Conservation (phyloP, 1,284 basidiomycete genomes). For the Apiotrichum mycotoxinovorans region DNA sequence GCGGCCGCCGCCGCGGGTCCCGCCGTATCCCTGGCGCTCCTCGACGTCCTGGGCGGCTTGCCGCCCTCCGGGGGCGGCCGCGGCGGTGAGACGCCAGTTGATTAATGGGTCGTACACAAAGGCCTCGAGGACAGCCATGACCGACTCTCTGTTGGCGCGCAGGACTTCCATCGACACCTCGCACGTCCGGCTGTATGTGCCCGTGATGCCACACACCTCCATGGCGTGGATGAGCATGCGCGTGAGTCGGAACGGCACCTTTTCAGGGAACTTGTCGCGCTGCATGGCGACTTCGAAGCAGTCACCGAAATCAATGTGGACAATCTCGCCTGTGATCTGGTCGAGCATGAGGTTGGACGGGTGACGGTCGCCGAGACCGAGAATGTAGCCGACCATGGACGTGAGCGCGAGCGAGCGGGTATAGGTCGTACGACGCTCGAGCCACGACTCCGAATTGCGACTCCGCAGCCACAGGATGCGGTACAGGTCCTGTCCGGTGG, state of each 20-base stretch:
- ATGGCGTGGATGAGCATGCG: conserved; percentile 99
- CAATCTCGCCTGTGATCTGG: conserved; percentile 87
- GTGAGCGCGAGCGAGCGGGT: conserved; percentile 92
- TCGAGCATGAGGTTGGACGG: conserved; percentile 94
- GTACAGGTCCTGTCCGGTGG: conserved; percentile 98
- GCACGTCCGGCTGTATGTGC: conserved; percentile 92
- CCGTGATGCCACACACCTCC: conserved; percentile 98
- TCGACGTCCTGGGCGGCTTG: conserved; percentile 20
- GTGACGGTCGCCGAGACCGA: conserved; percentile 97
- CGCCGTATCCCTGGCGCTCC: conserved; percentile 17
- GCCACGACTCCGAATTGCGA: conserved; percentile 92
- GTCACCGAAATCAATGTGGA: conserved; percentile 96
- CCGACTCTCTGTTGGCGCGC: conserved; percentile 93
- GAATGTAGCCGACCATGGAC: conserved; percentile 95
- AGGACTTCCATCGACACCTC: conserved; percentile 97
- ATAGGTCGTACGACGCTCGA: conserved; percentile 94
- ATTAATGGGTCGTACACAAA: conserved; percentile 62
- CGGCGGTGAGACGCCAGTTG: conserved; percentile 55
- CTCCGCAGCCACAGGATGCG: conserved; percentile 96
- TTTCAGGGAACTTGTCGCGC: conserved; percentile 98
- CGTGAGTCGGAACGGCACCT: conserved; percentile 96
- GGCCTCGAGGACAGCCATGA: conserved; percentile 95
- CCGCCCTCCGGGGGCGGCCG: conserved; percentile 46
- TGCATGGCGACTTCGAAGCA: conserved; percentile 94
- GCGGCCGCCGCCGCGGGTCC: conserved; percentile 12